A percentile compares a stretch with the other conserved stretches of the same genome.
phyloP scores from a whole-genome alignment of 495 filamentous ascomycete genomes.

The Friedmanniomyces simplex region DNA sequence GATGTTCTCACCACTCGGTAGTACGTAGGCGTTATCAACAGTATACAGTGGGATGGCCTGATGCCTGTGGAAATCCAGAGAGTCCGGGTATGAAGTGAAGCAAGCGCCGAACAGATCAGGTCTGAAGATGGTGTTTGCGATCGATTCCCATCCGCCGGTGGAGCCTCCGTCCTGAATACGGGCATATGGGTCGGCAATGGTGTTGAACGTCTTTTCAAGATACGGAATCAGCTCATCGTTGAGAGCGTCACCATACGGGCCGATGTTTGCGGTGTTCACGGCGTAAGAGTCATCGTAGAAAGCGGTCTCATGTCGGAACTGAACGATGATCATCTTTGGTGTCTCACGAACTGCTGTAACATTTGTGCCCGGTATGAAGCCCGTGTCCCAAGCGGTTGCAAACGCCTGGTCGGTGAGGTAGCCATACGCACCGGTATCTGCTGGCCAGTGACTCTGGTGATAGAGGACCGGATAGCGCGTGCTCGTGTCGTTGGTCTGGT shows the following conservation, averaged over 20 bases:
- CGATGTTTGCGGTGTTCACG: constrained; percentile 23
- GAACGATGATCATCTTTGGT: constrained; percentile 22
- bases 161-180: constrained; percentile 22
- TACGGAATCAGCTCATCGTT: constrained; percentile 22
- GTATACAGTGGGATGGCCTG: constrained; percentile 21
- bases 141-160: constrained; percentile 21
- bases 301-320: constrained; percentile 19
- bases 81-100: constrained; percentile 21
- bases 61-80: constrained; percentile 21
- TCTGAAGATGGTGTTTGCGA: constrained; percentile 16
- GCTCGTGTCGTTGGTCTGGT: constrained; percentile 12
- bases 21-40: constrained; percentile 14
- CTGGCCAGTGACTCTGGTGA: constrained; percentile 18
- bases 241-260: constrained; percentile 22
- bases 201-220: constrained; percentile 19
- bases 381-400: constrained; percentile 7
- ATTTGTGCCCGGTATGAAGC: constrained; percentile 14
- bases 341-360: constrained; percentile 1
- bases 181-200: constrained; percentile 17
- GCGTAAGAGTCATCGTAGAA: constrained; percentile 25
- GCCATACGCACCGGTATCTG: constrained; percentile 2
- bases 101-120: constrained; percentile 15
- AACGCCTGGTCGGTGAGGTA: constrained; percentile 5
- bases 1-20: constrained; percentile 3
- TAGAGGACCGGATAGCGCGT: constrained; percentile 20